phyloP scores from a whole-genome alignment of 2,329 filamentous ascomycete species.

The Incumbomyces delicatus region DNA sequence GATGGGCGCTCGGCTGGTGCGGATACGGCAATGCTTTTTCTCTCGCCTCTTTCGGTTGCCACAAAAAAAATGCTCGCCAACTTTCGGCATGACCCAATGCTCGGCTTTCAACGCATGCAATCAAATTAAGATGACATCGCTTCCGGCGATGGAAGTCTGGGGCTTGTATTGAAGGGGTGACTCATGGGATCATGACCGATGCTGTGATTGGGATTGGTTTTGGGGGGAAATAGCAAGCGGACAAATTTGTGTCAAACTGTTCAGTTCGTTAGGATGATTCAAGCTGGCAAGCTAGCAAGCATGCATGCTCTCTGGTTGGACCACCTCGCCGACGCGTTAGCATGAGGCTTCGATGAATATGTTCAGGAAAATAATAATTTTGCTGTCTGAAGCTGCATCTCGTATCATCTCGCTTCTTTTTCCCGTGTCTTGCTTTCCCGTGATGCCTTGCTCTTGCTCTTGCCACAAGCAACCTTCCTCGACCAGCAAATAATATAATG shows the following conservation, averaged over 20 bases:
- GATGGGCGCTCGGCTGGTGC: constrained; percentile 1
- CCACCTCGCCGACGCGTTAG: not conserved
- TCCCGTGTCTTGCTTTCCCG: too few species aligned
- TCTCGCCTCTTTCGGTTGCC: not conserved
- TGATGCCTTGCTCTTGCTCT: too few species aligned
- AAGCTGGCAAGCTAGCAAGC: not conserved
- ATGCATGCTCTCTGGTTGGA: too few species aligned
- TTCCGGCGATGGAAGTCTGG: not conserved
- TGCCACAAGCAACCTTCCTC: too few species aligned
- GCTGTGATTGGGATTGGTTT: constrained; percentile 3
- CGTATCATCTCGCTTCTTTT: too few species aligned
- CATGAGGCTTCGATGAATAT: constrained; percentile 2
- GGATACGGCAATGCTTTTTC: constrained; percentile 5
- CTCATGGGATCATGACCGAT: constrained; percentile 4
- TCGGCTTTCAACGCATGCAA: not conserved
- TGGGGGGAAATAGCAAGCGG: not conserved
- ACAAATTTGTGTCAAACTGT: not conserved
- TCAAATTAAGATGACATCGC: not conserved
- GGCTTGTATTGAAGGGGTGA: not conserved
- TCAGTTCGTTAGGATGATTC: constrained; percentile 5
- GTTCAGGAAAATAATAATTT: constrained; percentile 1
- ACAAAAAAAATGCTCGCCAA: not conserved
- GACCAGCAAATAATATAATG: too few species aligned
- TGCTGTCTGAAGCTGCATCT: too few species aligned
- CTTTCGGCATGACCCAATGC: constrained; percentile 4